Evolutionary conservation across 1,139 yeast genomes (phyloP), one percentile per base, ranked within the genome.

Genomic region (Pichia sp.): DNA sequence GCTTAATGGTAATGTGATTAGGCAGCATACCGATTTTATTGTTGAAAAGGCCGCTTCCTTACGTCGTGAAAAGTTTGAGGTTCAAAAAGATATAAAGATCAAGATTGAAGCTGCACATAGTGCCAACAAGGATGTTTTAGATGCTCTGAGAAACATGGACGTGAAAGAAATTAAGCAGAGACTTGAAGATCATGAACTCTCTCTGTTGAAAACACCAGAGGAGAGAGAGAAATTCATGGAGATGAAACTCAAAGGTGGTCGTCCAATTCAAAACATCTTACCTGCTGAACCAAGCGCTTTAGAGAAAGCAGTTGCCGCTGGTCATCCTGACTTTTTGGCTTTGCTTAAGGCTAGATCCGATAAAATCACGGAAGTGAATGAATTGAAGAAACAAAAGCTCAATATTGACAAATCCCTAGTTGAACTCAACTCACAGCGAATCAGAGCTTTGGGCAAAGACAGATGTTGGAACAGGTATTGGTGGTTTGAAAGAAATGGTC

Each of bases 401-500:
- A 64, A 63, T 22, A 57, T 77, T 27, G 93, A 82, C 50, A 66
- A 63, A 43, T 64, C 72, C 40, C 59, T 82, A 26, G 68, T 71
- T 32, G 86, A 79, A 49, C 61, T 75, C 34, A 96, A 88, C 52
- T 70, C 83, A 44, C 96, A 87, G 55, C 63, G 98, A 41, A 71
- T 87, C 30, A 74, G 74, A 41, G 66, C 76, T 33, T 62, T 91
- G 21, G 99, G 99, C 5, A 72, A 77, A 45, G 99, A 91, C 56
- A 66, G 95, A 37, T 72, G 74, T 44, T 86, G 67, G 55, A 93
- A 91, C 60, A 67, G 91, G 47, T 91, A 88, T 57, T 93, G 95
- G 94, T 91, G 96, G 96, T 78, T 88, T 54, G 97, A 91, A 54
- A 69, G 73, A 46, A 81, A 81, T 52, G 97, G 97, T 0, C 66